Conservation (phyloP, 2,329 filamentous ascomycete species). For the Ceratocystis alfenasii region DNA sequence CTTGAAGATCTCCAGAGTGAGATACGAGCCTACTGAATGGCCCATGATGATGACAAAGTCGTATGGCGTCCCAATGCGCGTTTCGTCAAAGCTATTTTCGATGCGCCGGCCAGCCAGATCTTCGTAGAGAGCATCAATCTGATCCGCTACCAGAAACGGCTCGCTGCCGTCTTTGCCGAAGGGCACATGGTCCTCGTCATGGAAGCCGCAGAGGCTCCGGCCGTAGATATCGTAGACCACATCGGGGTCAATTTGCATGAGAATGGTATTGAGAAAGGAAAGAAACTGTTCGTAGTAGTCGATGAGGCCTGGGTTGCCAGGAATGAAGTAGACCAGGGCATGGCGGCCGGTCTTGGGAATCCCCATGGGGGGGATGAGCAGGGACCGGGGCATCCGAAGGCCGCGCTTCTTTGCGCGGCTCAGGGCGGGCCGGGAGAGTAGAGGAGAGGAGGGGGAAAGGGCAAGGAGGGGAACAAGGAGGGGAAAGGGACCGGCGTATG, state of each 20-base stretch:
- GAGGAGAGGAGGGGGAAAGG: background rate
- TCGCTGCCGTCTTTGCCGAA: slow-evolving; percentile 32
- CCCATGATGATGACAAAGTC: slow-evolving; percentile 55
- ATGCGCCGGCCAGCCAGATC: slow-evolving; percentile 30
- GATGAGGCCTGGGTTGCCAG: slow-evolving; percentile 65
- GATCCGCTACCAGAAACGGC: slow-evolving; percentile 43
- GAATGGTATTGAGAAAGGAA: slow-evolving; percentile 40
- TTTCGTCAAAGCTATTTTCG: slow-evolving; percentile 25
- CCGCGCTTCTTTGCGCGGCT: slow-evolving; percentile 20
- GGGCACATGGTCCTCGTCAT: slow-evolving; percentile 40
- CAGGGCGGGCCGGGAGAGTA: slow-evolving; percentile 2
- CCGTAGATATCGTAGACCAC: slow-evolving; percentile 45
- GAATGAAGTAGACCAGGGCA: slow-evolving; percentile 57
- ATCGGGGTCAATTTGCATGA: slow-evolving; percentile 35
- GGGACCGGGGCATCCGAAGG: slow-evolving; percentile 16
- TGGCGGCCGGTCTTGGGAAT: slow-evolving; percentile 25
- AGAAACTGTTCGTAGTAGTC: slow-evolving; percentile 62
- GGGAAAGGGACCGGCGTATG: no score
- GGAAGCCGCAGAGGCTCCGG: slow-evolving; percentile 47
- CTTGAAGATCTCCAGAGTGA: slow-evolving; percentile 55
- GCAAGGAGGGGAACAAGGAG: background rate
- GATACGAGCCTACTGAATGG: slow-evolving; percentile 64
- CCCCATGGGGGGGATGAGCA: slow-evolving; percentile 26
- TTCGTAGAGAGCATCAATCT: slow-evolving; percentile 37
- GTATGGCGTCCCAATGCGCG: slow-evolving; percentile 33